These are phyloP conservation scores for Dactylellina leptospora DNA, from an alignment of 2,329 filamentous ascomycete species.

Conservation along the genomic window DNA sequence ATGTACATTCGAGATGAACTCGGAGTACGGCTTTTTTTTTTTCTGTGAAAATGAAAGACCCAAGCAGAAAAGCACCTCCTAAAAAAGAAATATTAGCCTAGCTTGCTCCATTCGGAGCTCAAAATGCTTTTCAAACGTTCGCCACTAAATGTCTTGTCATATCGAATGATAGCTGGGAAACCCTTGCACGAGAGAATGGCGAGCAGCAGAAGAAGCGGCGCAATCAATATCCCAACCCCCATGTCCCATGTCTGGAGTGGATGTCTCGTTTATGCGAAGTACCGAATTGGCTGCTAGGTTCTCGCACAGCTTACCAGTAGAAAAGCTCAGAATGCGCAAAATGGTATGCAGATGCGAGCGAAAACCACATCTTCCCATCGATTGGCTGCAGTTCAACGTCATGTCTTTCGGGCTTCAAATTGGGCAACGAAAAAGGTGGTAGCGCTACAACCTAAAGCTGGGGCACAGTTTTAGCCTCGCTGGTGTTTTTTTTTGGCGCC, in stretches of 20 bases:
- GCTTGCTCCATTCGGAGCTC: conserved; percentile 14
- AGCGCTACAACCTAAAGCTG: conserved; percentile 12
- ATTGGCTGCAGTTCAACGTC: conserved; percentile 51
- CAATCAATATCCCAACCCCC: conserved; percentile 1
- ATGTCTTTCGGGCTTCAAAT: conserved; percentile 41
- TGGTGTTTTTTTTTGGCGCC: not conserved
- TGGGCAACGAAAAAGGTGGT: too few relatives aligned
- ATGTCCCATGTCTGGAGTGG: conserved; percentile 37
- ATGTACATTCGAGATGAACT: conserved; percentile 24
- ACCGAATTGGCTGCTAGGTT: conserved; percentile 21
- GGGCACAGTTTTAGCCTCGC: conserved; percentile 2
- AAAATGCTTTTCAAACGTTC: conserved; percentile 34
- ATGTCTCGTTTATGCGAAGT: conserved; percentile 51
- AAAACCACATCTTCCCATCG: conserved; percentile 14
- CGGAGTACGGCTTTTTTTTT: not conserved
- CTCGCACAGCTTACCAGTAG: not conserved
- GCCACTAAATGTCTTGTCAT: conserved; percentile 51
- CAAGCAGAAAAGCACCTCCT: not conserved
- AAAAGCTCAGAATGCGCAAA: conserved; percentile 9
- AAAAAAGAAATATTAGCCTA: conserved; percentile 9
- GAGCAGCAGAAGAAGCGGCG: not conserved
- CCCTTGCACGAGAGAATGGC: conserved; percentile 10
- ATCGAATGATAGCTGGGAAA: conserved; percentile 38
- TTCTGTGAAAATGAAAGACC: not conserved
- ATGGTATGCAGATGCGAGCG: conserved; percentile 50